Conservation (phyloP, 169 alveolate genomes). For the Plasmodium chabaudi region DNA sequence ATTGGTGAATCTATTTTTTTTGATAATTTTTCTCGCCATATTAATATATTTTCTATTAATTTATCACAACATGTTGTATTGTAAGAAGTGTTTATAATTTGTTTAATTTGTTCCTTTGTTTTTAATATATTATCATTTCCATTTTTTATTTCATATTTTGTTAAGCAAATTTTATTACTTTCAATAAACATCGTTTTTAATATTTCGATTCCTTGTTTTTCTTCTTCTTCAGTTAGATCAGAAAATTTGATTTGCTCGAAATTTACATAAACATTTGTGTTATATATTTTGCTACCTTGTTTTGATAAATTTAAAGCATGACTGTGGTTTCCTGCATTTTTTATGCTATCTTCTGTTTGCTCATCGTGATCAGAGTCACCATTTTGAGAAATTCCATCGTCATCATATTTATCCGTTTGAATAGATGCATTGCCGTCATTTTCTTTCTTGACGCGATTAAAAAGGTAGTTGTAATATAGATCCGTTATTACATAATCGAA, state of each 20-base stretch:
- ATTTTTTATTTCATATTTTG: constrained; percentile 8
- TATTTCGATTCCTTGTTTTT: constrained; percentile 34
- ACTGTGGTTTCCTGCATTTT: background rate
- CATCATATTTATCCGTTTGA: background rate
- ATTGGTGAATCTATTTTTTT: constrained; percentile 44
- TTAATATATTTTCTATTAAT: constrained; percentile 41
- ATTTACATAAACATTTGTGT: constrained; percentile 31
- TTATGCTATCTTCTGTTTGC: background rate
- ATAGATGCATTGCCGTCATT: background rate
- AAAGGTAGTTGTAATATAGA: constrained; percentile 46
- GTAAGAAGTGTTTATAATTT: constrained; percentile 53
- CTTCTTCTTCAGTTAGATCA: constrained; percentile 43
- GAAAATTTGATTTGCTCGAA: constrained; percentile 33
- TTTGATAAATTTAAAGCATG: too few species aligned
- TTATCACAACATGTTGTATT: constrained; percentile 11
- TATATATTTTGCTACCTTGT: background rate
- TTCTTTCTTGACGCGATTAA: background rate
- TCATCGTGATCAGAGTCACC: background rate
- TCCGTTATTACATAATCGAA: constrained; percentile 89
- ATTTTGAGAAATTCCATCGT: background rate
- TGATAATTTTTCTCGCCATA: constrained; percentile 50
- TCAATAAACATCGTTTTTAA: constrained; percentile 35
- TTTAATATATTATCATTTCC: constrained; percentile 26
- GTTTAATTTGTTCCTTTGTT: constrained; percentile 54
- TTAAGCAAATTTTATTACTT: constrained; percentile 35